Base-by-base conservation (phyloP, 1,284 basidiomycete genomes). In the Puccinia triticina region DNA sequence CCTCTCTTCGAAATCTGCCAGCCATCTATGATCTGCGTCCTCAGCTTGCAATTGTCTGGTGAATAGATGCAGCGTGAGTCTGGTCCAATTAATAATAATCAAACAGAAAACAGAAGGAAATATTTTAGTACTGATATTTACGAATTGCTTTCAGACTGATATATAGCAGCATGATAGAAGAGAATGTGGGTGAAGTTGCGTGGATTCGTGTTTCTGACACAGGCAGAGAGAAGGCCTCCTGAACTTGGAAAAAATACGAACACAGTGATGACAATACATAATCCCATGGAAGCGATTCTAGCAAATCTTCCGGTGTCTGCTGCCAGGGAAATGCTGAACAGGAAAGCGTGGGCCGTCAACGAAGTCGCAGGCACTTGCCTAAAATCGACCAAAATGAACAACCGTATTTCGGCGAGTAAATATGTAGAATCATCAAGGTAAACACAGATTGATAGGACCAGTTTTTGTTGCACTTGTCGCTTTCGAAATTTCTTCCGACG, bases 31-130 rank as follows among this genome's bases (percentile, higher is more conserved):
- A 57, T 83, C 83, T 0, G 83, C 83, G 46, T 82, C 83, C 57
- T 75, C 71, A 21, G 83, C 83, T 83, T 83, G 83, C n/a, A 83
- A 73, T 50, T 83, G 83, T 50, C 83, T 81, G 40, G 83, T 83
- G 46, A 83, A 83, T 50, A 83, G 72, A 71, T 83, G 83, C 57
- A 82, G 37, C 16, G 79, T 77, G 34, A 83, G 46, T n/a, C 73
- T 75, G 73, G 7, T 43, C 26, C 43, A 18, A 43, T 40, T 18
- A 12, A 43, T 40, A 34, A 43, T 50, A 76, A 61, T 43, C 16
- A 34, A 16, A 32, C 18, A 40, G 67, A 67, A 67, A 53, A 40
- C 21, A 64, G 61, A 43, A 59, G n/a, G 14, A 34, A 55, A 29
- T 1, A 29, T 21, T 53, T 53, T 18, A 34, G 12, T 16, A 4